phyloP scores from a whole-genome alignment of 2,329 filamentous ascomycete species.

The Pochonia chlamydosporia region DNA sequence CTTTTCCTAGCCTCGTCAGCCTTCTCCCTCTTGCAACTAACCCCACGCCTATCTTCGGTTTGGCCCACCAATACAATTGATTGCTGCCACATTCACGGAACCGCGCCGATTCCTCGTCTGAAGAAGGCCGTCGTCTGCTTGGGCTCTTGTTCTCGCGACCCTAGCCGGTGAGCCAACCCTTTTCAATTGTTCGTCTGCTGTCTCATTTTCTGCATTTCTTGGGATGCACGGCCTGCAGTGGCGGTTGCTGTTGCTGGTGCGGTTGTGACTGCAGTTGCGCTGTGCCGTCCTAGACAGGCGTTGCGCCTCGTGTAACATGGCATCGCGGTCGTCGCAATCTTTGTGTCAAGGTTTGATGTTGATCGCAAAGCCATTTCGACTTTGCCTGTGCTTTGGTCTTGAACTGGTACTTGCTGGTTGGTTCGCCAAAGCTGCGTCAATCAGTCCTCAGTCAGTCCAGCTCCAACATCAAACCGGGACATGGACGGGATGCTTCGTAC shows the following conservation, averaged over 20 bases:
- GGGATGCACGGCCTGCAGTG: neutral
- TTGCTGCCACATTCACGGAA: slow-evolving; percentile 9
- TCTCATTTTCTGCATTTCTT: neutral
- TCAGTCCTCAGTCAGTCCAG: too few relatives aligned
- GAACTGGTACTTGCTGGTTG: too few relatives aligned
- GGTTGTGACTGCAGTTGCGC: neutral
- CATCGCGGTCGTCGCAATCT: slow-evolving; percentile 9
- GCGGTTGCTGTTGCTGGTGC: neutral
- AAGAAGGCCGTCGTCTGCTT: slow-evolving; percentile 4
- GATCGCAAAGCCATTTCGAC: neutral
- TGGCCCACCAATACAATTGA: slow-evolving; percentile 10
- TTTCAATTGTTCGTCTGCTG: neutral
- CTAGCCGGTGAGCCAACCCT: slow-evolving; percentile 5
- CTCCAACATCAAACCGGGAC: too few relatives aligned
- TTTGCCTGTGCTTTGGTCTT: too few relatives aligned
- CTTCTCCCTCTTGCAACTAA: slow-evolving; percentile 13
- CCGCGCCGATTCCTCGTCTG: slow-evolving; percentile 12
- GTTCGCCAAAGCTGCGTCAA: too few relatives aligned
- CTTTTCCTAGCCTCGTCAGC: slow-evolving; percentile 10
- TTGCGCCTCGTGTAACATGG: slow-evolving; percentile 11
- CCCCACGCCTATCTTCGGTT: slow-evolving; percentile 6
- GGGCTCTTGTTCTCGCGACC: neutral
- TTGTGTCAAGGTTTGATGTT: neutral
- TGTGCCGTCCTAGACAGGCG: neutral
- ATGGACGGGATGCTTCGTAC: neutral